Evolutionary conservation across 139 green algal species (phyloP), one percentile per base, ranked within the genome.

Genomic region (Volvox reticuliferus): DNA sequence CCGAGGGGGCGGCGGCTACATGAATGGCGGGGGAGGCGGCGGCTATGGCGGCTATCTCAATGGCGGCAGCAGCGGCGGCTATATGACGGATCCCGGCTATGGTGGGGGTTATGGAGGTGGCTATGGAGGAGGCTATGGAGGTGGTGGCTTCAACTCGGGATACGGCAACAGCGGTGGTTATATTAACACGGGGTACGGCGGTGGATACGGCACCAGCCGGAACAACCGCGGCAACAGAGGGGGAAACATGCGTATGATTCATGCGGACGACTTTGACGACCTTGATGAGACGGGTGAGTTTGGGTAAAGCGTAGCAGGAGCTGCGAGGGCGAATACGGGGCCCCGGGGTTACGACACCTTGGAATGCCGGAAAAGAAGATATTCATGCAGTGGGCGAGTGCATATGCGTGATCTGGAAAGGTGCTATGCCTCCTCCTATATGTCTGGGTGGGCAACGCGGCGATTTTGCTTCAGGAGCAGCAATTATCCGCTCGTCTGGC

Each of bases 1-100:
- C 83, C 13, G 35, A 26, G 83, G 35, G 65, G 81, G 81, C 61
- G 81, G 81, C 21, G 79, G 79, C 79, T 84, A 84, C 79, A 65
- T 65, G 35, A 36, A 71, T 24, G 80, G 55, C 26, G n/a, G 55
- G n/a, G 55, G n/a, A n/a, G n/a, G 55, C 5, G 62, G 62, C 12
- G 28, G 17, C 61, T 21, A 32, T 24, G 19, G 62, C 61, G 61
- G 62, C 62, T 62, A 62, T 55, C 36, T 28, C 13, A 75, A 77
- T 30, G 81, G 61, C 2, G 82, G 82, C 82, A 26, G 65, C 82
- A 32, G 63, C 69, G 81, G 61, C 30, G 63, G 65, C 82, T 55
- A 55, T 9, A 55, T 55, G 44, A 55, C 44, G 9, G 44, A 55
- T 55, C 44, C 44, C 44, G 33, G 65, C 9, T 21, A 20, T 69